Evolutionary conservation across 495 filamentous ascomycete genomes (phyloP).

Genomic region (Aspergillus mulundensis): DNA sequence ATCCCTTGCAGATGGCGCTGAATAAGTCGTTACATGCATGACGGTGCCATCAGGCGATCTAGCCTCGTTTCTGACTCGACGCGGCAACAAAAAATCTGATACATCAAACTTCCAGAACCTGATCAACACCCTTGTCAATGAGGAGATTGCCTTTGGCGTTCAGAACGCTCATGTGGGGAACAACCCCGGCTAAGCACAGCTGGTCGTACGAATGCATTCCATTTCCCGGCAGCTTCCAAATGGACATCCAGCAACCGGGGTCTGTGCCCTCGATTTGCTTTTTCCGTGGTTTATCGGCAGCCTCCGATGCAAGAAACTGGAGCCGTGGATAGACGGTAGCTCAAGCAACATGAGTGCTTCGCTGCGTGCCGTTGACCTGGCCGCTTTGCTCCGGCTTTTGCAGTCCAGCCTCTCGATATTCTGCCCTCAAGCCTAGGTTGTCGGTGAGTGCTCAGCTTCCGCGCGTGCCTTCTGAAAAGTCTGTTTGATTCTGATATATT

Average conservation of each 20-base stretch:
- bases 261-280: conserved; percentile 4
- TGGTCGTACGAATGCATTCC: background rate
- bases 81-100: conserved; percentile 10
- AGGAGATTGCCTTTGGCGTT: background rate
- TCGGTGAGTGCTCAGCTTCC: conserved; percentile 4
- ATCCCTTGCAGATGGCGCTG: conserved; percentile 23
- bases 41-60: conserved; percentile 18
- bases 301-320: background rate
- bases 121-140: conserved; percentile 19
- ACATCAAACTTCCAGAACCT: conserved; percentile 23
- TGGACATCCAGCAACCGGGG: background rate
- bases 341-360: background rate
- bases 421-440: conserved; percentile 1
- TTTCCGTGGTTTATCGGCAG: conserved; percentile 1
- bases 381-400: background rate
- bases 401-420: background rate
- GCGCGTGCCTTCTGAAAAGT: background rate
- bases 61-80: conserved; percentile 7
- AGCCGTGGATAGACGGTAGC: background rate
- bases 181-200: background rate
- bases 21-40: conserved; percentile 14
- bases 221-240: background rate
- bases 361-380: background rate
- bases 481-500: conserved; percentile 5
- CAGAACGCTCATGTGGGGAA: background rate